These are phyloP conservation scores for Erythrophleum fordii DNA, from an alignment of 306 rosid species.

Conservation along the genomic window DNA sequence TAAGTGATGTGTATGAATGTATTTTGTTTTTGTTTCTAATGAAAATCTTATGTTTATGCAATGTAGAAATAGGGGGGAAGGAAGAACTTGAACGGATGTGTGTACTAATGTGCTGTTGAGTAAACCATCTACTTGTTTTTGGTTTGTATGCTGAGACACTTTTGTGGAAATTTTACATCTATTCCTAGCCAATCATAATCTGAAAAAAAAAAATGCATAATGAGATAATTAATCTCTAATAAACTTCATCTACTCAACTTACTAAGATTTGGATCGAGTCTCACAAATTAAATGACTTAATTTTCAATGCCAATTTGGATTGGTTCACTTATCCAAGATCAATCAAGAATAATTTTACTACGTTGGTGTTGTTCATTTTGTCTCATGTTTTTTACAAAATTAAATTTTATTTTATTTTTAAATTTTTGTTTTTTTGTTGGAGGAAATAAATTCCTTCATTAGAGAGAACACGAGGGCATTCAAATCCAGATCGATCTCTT, in stretches of 20 bases:
- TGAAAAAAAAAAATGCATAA: background rate
- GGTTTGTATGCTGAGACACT: slow-evolving; percentile 32
- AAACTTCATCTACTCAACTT: background rate
- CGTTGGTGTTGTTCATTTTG: too few relatives aligned
- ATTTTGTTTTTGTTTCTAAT: slow-evolving; percentile 21
- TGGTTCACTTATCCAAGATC: too few relatives aligned
- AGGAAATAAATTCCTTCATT: too few relatives aligned
- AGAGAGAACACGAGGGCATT: too few relatives aligned
- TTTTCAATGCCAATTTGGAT: too few relatives aligned
- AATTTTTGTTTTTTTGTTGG: too few relatives aligned
- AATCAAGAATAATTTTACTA: too few relatives aligned
- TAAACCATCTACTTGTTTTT: slow-evolving; percentile 48
- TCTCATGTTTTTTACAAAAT: too few relatives aligned
- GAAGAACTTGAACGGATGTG: slow-evolving; percentile 40
- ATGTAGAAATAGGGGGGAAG: slow-evolving; percentile 50
- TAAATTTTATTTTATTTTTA: too few relatives aligned
- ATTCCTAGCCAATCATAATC: too few relatives aligned
- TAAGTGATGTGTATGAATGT: slow-evolving; percentile 51
- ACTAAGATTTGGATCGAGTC: background rate
- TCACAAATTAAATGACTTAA: too few relatives aligned
- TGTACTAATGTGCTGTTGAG: slow-evolving; percentile 43
- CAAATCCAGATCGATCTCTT: too few relatives aligned
- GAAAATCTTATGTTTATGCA: slow-evolving; percentile 42
- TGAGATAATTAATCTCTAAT: background rate
- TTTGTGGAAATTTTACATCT: background rate